Evolutionary conservation across 192 early-diverging fungal genomes (phyloP), one percentile per base, ranked within the genome.

Genomic region (Spizellomyces punctatus): DNA sequence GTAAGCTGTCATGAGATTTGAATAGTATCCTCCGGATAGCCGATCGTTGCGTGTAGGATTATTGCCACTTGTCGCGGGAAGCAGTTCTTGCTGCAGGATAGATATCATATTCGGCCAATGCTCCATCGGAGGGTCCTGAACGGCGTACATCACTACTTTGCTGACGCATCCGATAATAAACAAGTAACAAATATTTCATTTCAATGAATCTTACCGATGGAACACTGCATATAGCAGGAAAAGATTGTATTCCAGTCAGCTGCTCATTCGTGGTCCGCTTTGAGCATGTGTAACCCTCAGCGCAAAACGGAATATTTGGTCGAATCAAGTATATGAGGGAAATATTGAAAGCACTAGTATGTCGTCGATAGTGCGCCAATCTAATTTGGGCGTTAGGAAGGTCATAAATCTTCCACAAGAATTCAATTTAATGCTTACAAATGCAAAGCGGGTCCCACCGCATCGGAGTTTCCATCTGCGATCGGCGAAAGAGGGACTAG

Each of bases 21-120:
- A 49, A 10, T 8, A 66, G 41, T 21, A 48, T 7, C n/a, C 48
- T 19, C 10, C 21, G 61, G 19, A 10, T 36, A 36, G 27, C 27
- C 27, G 27, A 36, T 36, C 27, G 47, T 8, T 52, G 14, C 42
- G 36, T 8, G 65, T 3, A 46, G 17, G 41, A 12, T 22, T 17
- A 12, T 22, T 17, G 8, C 27, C 41, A 42, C 52, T 36, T 41
- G 12, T 17, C 19, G 48, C 2, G 22, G 17, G 72, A 43, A 55
- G 19, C 42, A 71, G 69, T 10, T 55, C 49, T 10, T 50, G 58
- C 61, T 76, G 74, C 48, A 76, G 60, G 43, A 76, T 46, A 6
- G 67, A 76, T 16, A 76, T 56, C 36, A 76, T 64, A 46, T 76
- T 76, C 12, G 74, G 74, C 74, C 74, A 76, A 41, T 76, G 74